Evolutionary conservation across 179 eudicot species (phyloP).

Genomic region (Actinidia polygama): DNA sequence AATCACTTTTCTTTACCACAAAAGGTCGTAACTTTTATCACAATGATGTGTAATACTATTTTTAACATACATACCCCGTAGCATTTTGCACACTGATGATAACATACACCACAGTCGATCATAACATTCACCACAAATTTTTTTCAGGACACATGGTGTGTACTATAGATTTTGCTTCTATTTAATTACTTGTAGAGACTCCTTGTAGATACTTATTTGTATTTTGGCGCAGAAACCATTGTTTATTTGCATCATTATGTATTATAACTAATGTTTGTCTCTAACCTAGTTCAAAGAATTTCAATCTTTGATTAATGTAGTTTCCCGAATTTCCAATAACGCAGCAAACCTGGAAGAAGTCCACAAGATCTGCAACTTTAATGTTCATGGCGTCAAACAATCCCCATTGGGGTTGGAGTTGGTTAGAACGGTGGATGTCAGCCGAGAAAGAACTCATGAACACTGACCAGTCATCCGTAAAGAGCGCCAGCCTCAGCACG

Average conservation of each 20-base stretch:
- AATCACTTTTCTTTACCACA: no score
- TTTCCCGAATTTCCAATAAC: slow-evolving; percentile 5
- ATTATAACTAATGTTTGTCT: background rate
- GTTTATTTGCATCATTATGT: background rate
- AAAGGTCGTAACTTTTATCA: no score
- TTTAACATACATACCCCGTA: no score
- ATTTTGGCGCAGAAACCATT: background rate
- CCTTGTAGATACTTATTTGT: background rate
- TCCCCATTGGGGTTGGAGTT: slow-evolving; percentile 99
- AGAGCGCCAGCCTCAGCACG: slow-evolving; percentile 29
- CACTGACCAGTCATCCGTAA: slow-evolving; percentile 44
- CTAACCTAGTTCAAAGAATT: background rate
- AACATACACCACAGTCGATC: no score
- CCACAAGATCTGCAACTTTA: slow-evolving; percentile 59
- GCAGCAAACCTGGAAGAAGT: slow-evolving; percentile 88
- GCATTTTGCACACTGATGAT: no score
- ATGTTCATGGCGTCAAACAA: slow-evolving; percentile 84
- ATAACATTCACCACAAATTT: no score
- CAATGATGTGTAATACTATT: no score
- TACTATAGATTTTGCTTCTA: no score
- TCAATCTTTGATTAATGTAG: background rate
- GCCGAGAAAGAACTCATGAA: slow-evolving; percentile 55
- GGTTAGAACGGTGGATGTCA: slow-evolving; percentile 92
- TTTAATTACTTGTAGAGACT: background rate
- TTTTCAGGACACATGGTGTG: no score